These are phyloP conservation scores for Elasticomyces elasticus DNA, from an alignment of 495 filamentous ascomycete genomes.

Conservation along the genomic window DNA sequence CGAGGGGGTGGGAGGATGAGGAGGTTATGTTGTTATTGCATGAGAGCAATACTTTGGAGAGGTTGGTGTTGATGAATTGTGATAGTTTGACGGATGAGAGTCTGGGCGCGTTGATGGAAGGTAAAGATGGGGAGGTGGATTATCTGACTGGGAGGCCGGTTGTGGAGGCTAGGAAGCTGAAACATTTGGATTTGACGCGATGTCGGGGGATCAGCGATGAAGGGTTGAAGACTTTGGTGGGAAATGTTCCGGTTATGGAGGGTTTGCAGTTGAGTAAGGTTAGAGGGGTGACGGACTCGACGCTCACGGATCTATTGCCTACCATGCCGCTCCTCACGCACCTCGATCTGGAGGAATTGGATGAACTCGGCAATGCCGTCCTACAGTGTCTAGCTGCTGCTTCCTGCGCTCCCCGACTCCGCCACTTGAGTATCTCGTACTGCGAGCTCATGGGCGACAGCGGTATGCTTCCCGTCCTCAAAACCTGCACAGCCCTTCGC, in stretches of 20 bases:
- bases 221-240: conserved; percentile 55
- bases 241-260: conserved; percentile 69
- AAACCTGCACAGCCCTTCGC: conserved; percentile 55
- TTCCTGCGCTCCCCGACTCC: conserved; percentile 57
- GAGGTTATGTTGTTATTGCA: conserved; percentile 64
- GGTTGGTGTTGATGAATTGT: conserved; percentile 68
- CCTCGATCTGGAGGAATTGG: conserved; percentile 80
- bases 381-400: conserved; percentile 63
- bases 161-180: conserved; percentile 68
- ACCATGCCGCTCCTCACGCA: conserved; percentile 70
- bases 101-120: conserved; percentile 62
- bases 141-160: conserved; percentile 62
- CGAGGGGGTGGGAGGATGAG: conserved; percentile 64
- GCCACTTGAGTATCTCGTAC: conserved; percentile 79
- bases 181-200: conserved; percentile 74
- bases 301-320: conserved; percentile 60
- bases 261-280: conserved; percentile 73
- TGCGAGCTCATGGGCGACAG: conserved; percentile 77
- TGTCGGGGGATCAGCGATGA: conserved; percentile 62
- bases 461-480: conserved; percentile 76
- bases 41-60: conserved; percentile 67
- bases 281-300: conserved; percentile 57
- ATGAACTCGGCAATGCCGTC: conserved; percentile 61
- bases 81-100: conserved; percentile 62
- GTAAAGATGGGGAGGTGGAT: conserved; percentile 63